phyloP scores from a whole-genome alignment of 2,329 filamentous ascomycete species.

The Microdochium nivale region DNA sequence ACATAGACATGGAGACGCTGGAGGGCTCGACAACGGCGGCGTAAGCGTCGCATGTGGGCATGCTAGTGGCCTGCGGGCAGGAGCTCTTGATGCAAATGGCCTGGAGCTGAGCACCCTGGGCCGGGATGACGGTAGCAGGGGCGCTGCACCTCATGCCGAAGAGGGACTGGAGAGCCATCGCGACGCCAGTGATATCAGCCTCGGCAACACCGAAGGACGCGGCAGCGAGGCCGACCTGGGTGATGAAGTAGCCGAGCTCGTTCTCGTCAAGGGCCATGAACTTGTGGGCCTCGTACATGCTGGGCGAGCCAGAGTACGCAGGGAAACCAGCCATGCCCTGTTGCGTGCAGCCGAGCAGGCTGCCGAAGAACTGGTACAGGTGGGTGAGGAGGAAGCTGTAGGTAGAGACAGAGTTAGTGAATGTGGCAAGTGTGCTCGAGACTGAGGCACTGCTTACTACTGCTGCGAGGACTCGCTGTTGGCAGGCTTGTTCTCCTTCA shows the following conservation, averaged over 20 bases:
- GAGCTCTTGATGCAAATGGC: slow-evolving; percentile 44
- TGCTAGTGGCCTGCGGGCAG: slow-evolving; percentile 36
- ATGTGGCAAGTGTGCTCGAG: neutral
- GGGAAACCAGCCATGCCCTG: slow-evolving; percentile 40
- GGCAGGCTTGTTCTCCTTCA: slow-evolving; percentile 46
- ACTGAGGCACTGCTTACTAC: slow-evolving; percentile 33
- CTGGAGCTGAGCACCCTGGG: slow-evolving; percentile 38
- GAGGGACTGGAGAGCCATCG: slow-evolving; percentile 33
- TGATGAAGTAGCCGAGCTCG: slow-evolving; percentile 50
- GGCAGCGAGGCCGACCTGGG: slow-evolving; percentile 47
- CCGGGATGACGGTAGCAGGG: slow-evolving; percentile 31
- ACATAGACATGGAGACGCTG: neutral
- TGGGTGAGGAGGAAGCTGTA: slow-evolving; percentile 51
- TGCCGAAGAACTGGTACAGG: slow-evolving; percentile 53
- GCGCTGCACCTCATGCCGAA: slow-evolving; percentile 46
- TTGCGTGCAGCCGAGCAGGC: slow-evolving; percentile 44
- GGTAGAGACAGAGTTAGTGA: too few species aligned
- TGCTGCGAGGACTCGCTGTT: slow-evolving; percentile 41
- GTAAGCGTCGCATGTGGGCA: slow-evolving; percentile 36
- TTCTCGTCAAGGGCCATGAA: slow-evolving; percentile 47
- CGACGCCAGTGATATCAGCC: slow-evolving; percentile 40
- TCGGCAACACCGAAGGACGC: slow-evolving; percentile 49
- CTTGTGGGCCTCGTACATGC: slow-evolving; percentile 46
- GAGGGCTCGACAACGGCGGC: slow-evolving; percentile 15
- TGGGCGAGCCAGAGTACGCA: slow-evolving; percentile 34